Conservation (phyloP, 2,329 filamentous ascomycete species). For the Colletotrichum somersetense region DNA sequence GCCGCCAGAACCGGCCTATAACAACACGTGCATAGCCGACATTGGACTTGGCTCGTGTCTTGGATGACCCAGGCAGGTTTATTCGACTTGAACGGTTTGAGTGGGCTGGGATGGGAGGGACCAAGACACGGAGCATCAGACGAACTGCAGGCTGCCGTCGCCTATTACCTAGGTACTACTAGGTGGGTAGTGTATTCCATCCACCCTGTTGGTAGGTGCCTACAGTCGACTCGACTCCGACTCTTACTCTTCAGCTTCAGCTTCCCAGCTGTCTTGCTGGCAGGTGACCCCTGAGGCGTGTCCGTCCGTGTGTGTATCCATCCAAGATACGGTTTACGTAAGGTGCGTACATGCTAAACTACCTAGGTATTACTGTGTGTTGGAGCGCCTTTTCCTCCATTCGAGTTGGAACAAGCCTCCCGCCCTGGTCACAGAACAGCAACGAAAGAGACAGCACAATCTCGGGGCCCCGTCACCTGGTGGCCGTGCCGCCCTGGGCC, state of each 20-base stretch:
- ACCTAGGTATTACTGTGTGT: no score
- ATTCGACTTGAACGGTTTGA: neutral
- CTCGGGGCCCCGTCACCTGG: conserved; percentile 16
- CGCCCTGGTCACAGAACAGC: no score
- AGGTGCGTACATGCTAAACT: no score
- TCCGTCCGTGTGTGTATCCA: no score
- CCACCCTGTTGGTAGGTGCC: neutral
- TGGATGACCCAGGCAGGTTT: neutral
- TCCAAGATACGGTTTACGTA: no score
- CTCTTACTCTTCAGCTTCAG: neutral
- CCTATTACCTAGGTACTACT: neutral
- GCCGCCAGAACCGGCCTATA: neutral
- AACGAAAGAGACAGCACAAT: conserved; percentile 19
- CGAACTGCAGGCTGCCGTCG: conserved; percentile 16
- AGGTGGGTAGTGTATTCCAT: neutral
- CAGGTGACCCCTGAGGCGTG: neutral
- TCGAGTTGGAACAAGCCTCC: no score
- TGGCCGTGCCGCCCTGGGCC: conserved; percentile 22
- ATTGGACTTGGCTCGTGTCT: neutral
- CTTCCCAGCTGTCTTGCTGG: conserved; percentile 13
- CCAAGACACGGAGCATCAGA: conserved; percentile 21
- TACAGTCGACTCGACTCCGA: neutral
- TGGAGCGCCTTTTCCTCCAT: no score
- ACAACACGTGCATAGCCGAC: neutral
- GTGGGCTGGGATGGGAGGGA: neutral